Percentiles rank a stretch among this genome's conserved stretches.
phyloP scores from a whole-genome alignment of 176 grass and related monocot genomes.

The Thalia dealbata region DNA sequence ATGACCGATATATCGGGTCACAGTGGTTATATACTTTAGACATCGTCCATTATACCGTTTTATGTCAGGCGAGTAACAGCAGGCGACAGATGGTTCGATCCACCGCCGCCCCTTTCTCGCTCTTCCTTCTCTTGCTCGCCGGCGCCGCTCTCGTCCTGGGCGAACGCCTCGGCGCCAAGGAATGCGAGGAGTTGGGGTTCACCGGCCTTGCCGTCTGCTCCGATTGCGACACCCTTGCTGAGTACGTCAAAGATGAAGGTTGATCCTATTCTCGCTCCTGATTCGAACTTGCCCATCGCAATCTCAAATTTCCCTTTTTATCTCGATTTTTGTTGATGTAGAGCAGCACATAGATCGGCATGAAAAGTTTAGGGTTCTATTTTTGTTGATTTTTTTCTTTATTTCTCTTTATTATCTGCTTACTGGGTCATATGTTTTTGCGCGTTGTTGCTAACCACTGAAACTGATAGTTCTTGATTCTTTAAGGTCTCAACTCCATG shows the following conservation, averaged over 20 bases:
- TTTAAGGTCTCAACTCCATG: not conserved
- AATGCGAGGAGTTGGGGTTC: constrained; percentile 92
- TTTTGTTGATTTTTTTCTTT: too few species aligned
- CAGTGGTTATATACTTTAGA: too few species aligned
- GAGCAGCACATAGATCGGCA: not conserved
- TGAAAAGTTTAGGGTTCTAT: too few species aligned
- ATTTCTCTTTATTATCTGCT: too few species aligned
- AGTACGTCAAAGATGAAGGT: constrained; percentile 94
- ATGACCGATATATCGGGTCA: too few species aligned
- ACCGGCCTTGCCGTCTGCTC: constrained; percentile 97
- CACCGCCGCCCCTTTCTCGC: constrained; percentile 3
- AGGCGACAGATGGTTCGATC: constrained; percentile 23
- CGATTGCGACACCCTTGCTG: constrained; percentile 69
- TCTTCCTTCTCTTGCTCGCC: constrained; percentile 22
- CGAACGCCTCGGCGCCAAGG: constrained; percentile 42
- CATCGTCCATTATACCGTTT: not conserved
- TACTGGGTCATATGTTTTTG: too few species aligned
- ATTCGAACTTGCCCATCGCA: not conserved
- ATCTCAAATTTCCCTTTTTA: not conserved
- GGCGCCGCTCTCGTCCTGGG: constrained; percentile 5
- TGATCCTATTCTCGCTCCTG: not conserved
- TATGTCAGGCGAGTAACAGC: not conserved
- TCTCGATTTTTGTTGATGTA: not conserved
- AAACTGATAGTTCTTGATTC: not conserved
- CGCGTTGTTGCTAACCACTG: too few species aligned